A percentile compares a stretch with the other conserved stretches of the same genome.
Evolutionary conservation across 2,329 filamentous ascomycete species (phyloP).

Genomic region (Arachnopeziza araneosa): DNA sequence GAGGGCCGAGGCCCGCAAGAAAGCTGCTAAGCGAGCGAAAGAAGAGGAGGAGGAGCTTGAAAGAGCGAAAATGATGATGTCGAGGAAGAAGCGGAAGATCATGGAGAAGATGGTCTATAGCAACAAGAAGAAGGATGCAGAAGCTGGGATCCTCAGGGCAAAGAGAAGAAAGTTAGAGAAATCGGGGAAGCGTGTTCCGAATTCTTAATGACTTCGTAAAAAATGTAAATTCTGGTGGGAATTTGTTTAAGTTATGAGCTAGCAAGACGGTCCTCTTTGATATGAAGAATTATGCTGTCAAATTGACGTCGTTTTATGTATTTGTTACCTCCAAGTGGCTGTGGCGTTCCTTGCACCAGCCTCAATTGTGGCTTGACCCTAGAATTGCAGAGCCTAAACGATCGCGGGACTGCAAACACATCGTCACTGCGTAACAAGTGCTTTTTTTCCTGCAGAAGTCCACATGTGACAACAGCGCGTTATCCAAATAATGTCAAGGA

Average conservation of each 20-base stretch:
- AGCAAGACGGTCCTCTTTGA: not conserved
- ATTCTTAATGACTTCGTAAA: not conserved
- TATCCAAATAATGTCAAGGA: not conserved
- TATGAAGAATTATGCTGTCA: too few species aligned
- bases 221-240: not conserved
- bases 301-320: too few species aligned
- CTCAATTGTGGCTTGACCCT: not conserved
- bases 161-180: constrained; percentile 91
- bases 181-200: constrained; percentile 24
- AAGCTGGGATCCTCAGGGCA: constrained; percentile 77
- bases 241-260: not conserved
- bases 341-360: not conserved
- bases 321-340: too few species aligned
- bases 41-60: constrained; percentile 84
- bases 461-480: not conserved
- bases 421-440: too few species aligned
- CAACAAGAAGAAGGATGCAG: constrained; percentile 87
- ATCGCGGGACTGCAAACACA: too few species aligned
- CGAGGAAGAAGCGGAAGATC: constrained; percentile 94
- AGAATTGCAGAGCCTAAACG: not conserved
- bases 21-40: constrained; percentile 63
- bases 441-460: not conserved
- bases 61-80: constrained; percentile 95
- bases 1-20: constrained; percentile 66
- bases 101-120: constrained; percentile 97